Evolutionary conservation across 768 basidiomycete genomes (phyloP), one percentile per base, ranked within the genome.

Genomic region (Multifurca ochricompacta): DNA sequence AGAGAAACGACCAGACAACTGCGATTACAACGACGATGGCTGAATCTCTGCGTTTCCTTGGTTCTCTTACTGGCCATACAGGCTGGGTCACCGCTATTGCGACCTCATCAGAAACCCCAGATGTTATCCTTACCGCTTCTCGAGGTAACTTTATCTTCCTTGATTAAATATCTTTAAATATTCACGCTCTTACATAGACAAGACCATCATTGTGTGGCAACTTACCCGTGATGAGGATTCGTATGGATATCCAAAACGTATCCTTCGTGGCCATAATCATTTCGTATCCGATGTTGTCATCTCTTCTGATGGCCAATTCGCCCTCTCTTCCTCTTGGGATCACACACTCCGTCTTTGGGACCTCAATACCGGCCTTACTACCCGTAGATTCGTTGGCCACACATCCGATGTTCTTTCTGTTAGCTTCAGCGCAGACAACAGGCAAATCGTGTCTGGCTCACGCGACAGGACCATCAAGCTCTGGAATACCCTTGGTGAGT

Each of bases 401-500:
- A 93, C 84, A 59, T 89, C 91, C 60, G 96, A 99, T 68, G 95
- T 99, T 61, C 82, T 99, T 56, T 96, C 93, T 62, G 96, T 99
- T 76, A 95, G 91, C 73, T 99, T 99, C 83, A 93, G 90, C 63
- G 96, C 96, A 56, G 96, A 99, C 75, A 98, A 99, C 83, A 79
- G 96, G 69, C 96, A 98, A 72, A 99, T 99, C 69, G 96, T 99
- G 64, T 96, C 93, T 48, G 96, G 93, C 51, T 94, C 93, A 59
- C 89, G 96, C 63, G 96, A 99, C 81, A 79, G 78, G 70, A 85
- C 89, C 36, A 99, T 99, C 80, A 99, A 98, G 73, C 89, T 99
- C 67, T 99, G 96, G 96, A 99, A 99, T 78, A 99, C 96, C 58
- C 85, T 99, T 61, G 96, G 96, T 67, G 96, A 99, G 74, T 99